phyloP scores from a whole-genome alignment of 1,284 basidiomycete species.

The Fomitopsis betulina region DNA sequence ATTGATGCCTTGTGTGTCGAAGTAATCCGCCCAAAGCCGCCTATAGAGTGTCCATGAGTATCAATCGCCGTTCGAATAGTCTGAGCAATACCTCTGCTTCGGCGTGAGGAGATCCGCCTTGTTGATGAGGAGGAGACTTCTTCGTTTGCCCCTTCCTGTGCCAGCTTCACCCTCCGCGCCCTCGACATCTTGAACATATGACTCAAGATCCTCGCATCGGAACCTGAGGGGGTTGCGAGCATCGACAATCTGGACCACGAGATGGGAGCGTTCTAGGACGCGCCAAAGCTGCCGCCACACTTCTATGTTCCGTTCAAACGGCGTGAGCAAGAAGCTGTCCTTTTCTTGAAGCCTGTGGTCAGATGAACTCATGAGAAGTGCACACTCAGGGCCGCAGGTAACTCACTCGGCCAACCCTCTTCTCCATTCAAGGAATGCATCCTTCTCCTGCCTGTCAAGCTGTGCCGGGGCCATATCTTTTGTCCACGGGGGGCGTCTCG shows the following conservation, averaged over 20 bases:
- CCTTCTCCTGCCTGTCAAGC: constrained; percentile 84
- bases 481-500: constrained; percentile 84
- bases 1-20: constrained; percentile 75
- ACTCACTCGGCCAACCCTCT: constrained; percentile 84
- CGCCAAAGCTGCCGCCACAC: constrained; percentile 97
- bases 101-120: constrained; percentile 92
- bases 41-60: constrained; percentile 30
- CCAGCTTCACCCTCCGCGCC: constrained; percentile 73
- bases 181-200: constrained; percentile 80
- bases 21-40: constrained; percentile 88
- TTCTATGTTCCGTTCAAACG: constrained; percentile 94
- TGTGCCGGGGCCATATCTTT: constrained; percentile 72
- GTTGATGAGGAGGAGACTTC: constrained; percentile 87
- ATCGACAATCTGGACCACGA: constrained; percentile 94
- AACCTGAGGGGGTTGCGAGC: constrained; percentile 91
- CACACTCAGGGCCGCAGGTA: constrained; percentile 7
- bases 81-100: constrained; percentile 67
- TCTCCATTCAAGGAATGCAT: constrained; percentile 88
- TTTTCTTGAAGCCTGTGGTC: constrained; percentile 67
- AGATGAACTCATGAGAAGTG: constrained; percentile 2
- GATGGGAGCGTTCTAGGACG: constrained; percentile 89
- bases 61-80: not conserved
- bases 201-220: constrained; percentile 88
- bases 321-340: constrained; percentile 82
- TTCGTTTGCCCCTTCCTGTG: constrained; percentile 70